Evolutionary conservation across 176 grass and related monocot species (phyloP), one percentile per base, ranked within the genome.

Genomic region (Carex kokanica): DNA sequence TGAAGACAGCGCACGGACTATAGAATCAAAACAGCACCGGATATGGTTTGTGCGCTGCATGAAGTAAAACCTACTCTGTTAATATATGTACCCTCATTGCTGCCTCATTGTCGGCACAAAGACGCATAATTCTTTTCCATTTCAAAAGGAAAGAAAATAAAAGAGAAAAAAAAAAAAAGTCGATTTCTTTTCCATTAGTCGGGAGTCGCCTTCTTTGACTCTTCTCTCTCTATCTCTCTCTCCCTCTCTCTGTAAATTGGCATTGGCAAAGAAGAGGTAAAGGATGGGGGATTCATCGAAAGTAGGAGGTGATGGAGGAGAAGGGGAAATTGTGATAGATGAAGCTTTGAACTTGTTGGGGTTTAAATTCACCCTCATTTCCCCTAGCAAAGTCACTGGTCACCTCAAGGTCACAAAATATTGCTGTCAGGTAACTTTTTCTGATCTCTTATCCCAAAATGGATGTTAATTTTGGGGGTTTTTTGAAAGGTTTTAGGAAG

Each of bases 361-460:
- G 4, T 94, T 97, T 83, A 17, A 89, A 71, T 92, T 78, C 92
- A 90, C 83, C 31, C 77, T 68, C 40, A 80, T 97, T 74, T 88
- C 88, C 53, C 85, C 90, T 20, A 1, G 8, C 8, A 91, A 94
- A 85, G 88, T 94, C 80, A 40, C 65, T 45, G 94, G 94, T 59
- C 88, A 87, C 49, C 92, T 94, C 85, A 81, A 75, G 66, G 88
- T 97, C 88, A 92, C 92, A 80, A 71, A 88, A 13, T 89, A 80
- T n/a, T 94, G 91, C 86, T 97, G 92, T 87, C 91, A 96, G 90
- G 93, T 92, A 27, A 0, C 20, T 29, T 0, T 14, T n/a, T 4
- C 29, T 5, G 8, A 23, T 62, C 7, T 62, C 6, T 62, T 62
- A 3, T 25, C 45, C 45, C 10, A 10, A 49, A 49, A 12, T 10